Percentiles rank a stretch among this genome's conserved stretches.
phyloP scores from a whole-genome alignment of 306 rosid species.

The Fagus crenata region DNA sequence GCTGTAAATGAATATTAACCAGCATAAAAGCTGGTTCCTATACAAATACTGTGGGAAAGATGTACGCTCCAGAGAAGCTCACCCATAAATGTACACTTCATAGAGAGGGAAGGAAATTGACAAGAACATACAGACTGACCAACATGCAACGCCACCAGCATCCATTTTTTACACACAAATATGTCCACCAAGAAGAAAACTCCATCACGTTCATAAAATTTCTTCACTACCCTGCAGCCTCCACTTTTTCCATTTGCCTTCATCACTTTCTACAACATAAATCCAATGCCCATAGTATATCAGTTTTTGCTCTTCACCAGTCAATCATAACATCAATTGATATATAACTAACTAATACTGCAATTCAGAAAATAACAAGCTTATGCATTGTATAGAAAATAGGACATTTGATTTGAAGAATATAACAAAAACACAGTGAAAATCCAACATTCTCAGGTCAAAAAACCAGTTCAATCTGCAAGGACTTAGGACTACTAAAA shows the following conservation, averaged over 20 bases:
- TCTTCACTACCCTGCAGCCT: background rate
- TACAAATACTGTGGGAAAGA: background rate
- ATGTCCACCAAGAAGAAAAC: conserved; percentile 3
- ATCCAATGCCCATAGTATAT: background rate
- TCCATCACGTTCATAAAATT: conserved; percentile 12
- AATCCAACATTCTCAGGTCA: background rate
- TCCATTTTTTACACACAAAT: conserved; percentile 8
- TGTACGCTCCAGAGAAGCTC: background rate
- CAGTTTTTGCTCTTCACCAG: background rate
- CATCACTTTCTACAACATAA: conserved; percentile 28
- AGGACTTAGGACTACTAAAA: background rate
- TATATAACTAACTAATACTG: background rate
- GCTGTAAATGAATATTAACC: background rate
- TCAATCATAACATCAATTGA: background rate
- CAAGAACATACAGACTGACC: background rate
- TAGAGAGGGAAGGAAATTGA: background rate
- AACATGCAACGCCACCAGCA: background rate
- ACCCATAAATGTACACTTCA: background rate
- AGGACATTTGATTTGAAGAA: background rate
- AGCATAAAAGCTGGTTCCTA: background rate
- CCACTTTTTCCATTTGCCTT: conserved; percentile 1
- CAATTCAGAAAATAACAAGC: background rate
- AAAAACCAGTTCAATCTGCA: background rate
- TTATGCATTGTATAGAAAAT: background rate
- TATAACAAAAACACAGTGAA: background rate